phyloP scores from a whole-genome alignment of 441 rosid species.

The Rhodomyrtus psidioides region DNA sequence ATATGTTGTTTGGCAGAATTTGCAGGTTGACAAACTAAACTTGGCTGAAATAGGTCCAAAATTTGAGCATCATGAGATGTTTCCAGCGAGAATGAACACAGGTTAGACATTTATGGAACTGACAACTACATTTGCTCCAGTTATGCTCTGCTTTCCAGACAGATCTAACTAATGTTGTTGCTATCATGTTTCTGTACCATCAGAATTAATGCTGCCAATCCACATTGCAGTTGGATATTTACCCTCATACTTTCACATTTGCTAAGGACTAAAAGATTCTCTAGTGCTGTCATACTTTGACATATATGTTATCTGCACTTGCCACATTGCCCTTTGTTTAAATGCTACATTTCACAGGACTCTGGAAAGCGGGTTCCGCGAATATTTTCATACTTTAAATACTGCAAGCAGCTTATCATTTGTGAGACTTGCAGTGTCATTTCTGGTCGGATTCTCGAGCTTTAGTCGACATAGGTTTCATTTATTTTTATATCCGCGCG shows the following conservation, averaged over 20 bases:
- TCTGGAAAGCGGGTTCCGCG: not conserved
- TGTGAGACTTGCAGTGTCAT: not conserved
- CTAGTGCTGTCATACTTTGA: not conserved
- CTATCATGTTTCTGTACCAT: not conserved
- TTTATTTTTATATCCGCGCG: not conserved
- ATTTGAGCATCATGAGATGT: slow-evolving; percentile 82
- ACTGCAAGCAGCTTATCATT: not conserved
- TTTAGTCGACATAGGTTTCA: not conserved
- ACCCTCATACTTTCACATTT: not conserved
- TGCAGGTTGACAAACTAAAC: slow-evolving; percentile 70
- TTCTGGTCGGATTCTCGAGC: not conserved
- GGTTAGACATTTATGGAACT: slow-evolving; percentile 35
- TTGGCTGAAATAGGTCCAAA: slow-evolving; percentile 82
- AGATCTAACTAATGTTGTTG: not conserved
- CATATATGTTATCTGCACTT: not conserved
- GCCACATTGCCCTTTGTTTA: not conserved
- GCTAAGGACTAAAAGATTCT: not conserved
- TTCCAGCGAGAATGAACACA: slow-evolving; percentile 90
- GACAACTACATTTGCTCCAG: not conserved
- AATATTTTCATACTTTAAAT: not conserved
- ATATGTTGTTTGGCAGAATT: slow-evolving; percentile 34
- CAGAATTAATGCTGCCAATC: not conserved
- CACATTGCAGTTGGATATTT: not conserved
- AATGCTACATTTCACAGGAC: not conserved
- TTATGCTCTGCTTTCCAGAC: not conserved